A percentile compares a stretch with the other conserved stretches of the same genome.
phyloP scores from a whole-genome alignment of 1,284 basidiomycete species.

The Boletus chippewaensis region DNA sequence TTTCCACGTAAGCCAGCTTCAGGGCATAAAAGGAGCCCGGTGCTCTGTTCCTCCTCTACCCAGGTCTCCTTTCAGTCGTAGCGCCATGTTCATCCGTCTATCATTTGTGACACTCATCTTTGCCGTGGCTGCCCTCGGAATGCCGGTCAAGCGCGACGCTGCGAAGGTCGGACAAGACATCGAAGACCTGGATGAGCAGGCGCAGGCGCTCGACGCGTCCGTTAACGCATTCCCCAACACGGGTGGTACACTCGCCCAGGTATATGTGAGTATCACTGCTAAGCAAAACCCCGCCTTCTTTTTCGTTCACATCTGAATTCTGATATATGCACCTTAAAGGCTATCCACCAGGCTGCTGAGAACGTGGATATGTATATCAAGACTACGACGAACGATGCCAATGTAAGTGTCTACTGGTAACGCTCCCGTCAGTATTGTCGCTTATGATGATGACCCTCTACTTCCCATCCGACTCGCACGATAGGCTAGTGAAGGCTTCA shows the following conservation, averaged over 20 bases:
- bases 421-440: background rate
- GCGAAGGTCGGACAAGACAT: conserved; percentile 1
- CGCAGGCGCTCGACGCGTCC: background rate
- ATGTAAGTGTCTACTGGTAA: background rate
- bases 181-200: accelerated
- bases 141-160: conserved; percentile 10
- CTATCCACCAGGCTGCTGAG: accelerated
- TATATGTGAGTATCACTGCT: background rate
- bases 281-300: background rate
- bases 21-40: conserved; percentile 4
- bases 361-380: accelerated
- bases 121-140: conserved; percentile 11
- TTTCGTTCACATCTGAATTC: background rate
- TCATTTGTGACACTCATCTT: conserved; percentile 9
- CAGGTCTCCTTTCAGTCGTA: background rate
- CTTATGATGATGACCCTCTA: background rate
- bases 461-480: background rate
- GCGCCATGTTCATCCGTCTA: conserved; percentile 9
- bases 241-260: accelerated
- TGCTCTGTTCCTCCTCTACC: no score
- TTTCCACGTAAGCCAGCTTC: background rate
- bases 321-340: background rate
- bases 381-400: background rate
- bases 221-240: background rate
- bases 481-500: conserved; percentile 1